Evolutionary conservation across 108 stramenopile genomes (phyloP), one percentile per base, ranked within the genome.

Genomic region (Cyclotella atomus): DNA sequence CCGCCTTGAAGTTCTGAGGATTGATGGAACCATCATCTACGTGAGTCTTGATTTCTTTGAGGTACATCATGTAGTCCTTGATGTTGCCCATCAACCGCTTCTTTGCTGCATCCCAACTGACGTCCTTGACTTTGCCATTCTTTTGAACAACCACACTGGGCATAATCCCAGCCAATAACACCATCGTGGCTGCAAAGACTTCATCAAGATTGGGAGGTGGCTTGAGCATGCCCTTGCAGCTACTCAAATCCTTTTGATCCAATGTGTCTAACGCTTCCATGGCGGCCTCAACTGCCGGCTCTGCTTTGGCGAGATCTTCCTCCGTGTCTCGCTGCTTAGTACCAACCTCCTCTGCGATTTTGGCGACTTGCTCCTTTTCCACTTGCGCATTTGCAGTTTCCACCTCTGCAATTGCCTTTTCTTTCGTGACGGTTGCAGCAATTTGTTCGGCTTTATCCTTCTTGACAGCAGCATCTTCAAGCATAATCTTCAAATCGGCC

Each of bases 141-240:
- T 92, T 92, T 45, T 76, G 70, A 8, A 73, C 59, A 23, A 66
- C 41, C 24, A 92, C 65, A 32, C 68, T 49, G 0, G 90, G 91
- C 65, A 85, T 75, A 6, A 92, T 81, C 38, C 77, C 81, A 29
- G 98, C 97, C 25, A 98, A 65, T 20, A 99, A 84, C n/a, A 91
- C 86, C 75, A 97, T 90, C 3, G 96, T 90, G 16, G 94, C 94
- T 8, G 88, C 86, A 65, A 99, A 95, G 15, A 97, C 83, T 28
- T 96, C 90, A 62, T 97, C 95, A 53, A 92, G 86, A 19, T 89
- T 89, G 24, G 78, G 76, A 1, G 91, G 88, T 7, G 91, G 85
- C 53, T 77, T 85, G 28, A 57, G 57, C 89, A 92, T 89, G 24
- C 79, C 77, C 69, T 90, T 92, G 59, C 89, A 89, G 59, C 73